Percentiles rank a stretch among this genome's conserved stretches.
phyloP scores from a whole-genome alignment of 192 early-diverging fungal genomes.

The Coemansia sp. region DNA sequence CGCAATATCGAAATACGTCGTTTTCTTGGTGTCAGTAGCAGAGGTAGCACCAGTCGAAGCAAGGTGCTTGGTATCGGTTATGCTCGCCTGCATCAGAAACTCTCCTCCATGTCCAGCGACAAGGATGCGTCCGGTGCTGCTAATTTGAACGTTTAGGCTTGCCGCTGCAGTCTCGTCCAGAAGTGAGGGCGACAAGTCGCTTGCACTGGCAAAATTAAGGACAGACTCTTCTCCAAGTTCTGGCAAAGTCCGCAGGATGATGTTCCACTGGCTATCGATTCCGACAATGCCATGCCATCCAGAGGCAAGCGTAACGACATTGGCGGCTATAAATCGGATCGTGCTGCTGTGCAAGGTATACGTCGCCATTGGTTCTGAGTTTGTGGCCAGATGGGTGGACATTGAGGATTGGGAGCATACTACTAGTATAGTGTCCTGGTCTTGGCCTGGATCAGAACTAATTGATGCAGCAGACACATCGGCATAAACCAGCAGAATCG shows the following conservation, averaged over 20 bases:
- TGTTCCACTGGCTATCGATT: constrained; percentile 13
- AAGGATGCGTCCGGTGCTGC: constrained; percentile 14
- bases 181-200: neutral
- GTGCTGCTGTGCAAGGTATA: neutral
- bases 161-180: neutral
- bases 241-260: constrained; percentile 23
- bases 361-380: constrained; percentile 6
- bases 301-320: constrained; percentile 4
- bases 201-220: neutral
- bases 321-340: constrained; percentile 16
- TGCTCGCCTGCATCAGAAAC: constrained; percentile 14
- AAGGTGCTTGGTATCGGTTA: neutral
- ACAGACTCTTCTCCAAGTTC: neutral
- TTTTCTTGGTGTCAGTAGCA: neutral
- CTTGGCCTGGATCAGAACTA: neutral
- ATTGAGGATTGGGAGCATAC: constrained; percentile 14
- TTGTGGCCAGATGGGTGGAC: constrained; percentile 7
- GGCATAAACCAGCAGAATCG: neutral
- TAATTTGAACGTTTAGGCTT: constrained; percentile 7
- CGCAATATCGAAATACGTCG: constrained; percentile 17
- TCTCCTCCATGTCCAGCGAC: constrained; percentile 17
- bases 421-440: neutral
- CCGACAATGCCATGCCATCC: constrained; percentile 35
- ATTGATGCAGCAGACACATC: neutral
- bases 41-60: neutral